Base-by-base conservation (phyloP, 441 rosid species). In the Jatropha podagrica region DNA sequence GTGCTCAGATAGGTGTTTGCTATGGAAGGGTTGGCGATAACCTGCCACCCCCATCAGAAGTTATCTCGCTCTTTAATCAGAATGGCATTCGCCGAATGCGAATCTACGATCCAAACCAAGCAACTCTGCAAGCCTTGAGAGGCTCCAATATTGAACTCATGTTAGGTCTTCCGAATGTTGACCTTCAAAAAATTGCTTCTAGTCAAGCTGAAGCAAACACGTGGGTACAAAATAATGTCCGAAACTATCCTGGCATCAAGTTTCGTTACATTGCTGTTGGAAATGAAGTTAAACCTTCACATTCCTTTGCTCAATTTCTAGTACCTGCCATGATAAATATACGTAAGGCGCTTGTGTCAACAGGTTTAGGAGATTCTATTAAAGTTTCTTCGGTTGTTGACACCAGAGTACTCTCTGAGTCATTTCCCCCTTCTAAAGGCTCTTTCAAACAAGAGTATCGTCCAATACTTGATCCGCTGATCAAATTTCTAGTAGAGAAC, bases 201-300 rank as follows among this genome's bases (percentile, higher is more conserved):
- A 83, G 71, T 70, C 90, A 85, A 73, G 82, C 71, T 2, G 76
- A 38, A 5, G 92, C 94, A 4, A 68, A 81, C 73, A 2, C 75
- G 0, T 87, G 94, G 94, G 89, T 87, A 27, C 83, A 56, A 1
- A 69, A 76, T 77, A 87, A 90, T 55, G 84, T 86, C 42, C 37
- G 54, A 3, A 84, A 71, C 82, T 75, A 78, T 44, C 82, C 2
- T 7, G 23, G n/a, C 20, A 14, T 23, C 32, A 23, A 4, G 8
- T 59, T 89, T 82, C 84, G 84, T 32, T 89, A 88, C 81, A 83
- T 88, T 23, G 74, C 88, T 0, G 91, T 88, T 0, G 93, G 93
- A 7, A 89, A 89, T 13, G 91, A 89, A 76, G 78, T 83, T 11
- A 38, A 78, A 15, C 79, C 84, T 4, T 49, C 72, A 7, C 62